phyloP scores from a whole-genome alignment of 116 monocot genomes.

The Dioscorea cayenensis region DNA sequence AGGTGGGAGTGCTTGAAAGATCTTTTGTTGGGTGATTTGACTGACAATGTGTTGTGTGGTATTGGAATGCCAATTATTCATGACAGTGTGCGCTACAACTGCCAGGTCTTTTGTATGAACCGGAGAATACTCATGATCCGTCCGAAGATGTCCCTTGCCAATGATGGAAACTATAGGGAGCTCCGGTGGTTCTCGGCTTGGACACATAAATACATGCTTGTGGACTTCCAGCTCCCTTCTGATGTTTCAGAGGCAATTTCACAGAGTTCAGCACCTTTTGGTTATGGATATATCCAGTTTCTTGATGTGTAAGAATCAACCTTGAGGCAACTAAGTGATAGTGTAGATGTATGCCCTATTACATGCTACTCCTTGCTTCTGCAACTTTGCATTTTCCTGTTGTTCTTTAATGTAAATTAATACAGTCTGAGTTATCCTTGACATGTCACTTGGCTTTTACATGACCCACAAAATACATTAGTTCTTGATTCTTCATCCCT shows the following conservation, averaged over 20 bases:
- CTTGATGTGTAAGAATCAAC: conserved; percentile 59
- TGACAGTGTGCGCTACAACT: conserved; percentile 92
- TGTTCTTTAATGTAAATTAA: background rate
- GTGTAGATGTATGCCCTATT: background rate
- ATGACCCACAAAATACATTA: too few relatives aligned
- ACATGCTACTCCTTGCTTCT: background rate
- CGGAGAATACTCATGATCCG: conserved; percentile 90
- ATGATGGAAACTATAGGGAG: conserved; percentile 98
- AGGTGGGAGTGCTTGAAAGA: conserved; percentile 97
- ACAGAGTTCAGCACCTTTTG: conserved; percentile 76
- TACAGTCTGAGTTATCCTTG: too few relatives aligned
- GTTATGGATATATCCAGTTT: conserved; percentile 87
- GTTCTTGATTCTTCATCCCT: too few relatives aligned
- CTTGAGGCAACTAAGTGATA: background rate
- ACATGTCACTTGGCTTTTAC: too few relatives aligned
- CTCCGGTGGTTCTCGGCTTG: conserved; percentile 96
- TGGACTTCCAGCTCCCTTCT: conserved; percentile 78
- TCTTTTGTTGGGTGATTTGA: conserved; percentile 69
- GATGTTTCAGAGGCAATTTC: conserved; percentile 55
- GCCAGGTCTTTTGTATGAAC: conserved; percentile 93
- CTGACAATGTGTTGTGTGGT: conserved; percentile 81
- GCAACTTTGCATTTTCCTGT: background rate
- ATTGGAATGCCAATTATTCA: conserved; percentile 94
- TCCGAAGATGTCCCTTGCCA: conserved; percentile 94
- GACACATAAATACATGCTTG: conserved; percentile 67